Evolutionary conservation across 352 stramenopile genomes (phyloP).

Genomic region (Phytophthora pluvialis): DNA sequence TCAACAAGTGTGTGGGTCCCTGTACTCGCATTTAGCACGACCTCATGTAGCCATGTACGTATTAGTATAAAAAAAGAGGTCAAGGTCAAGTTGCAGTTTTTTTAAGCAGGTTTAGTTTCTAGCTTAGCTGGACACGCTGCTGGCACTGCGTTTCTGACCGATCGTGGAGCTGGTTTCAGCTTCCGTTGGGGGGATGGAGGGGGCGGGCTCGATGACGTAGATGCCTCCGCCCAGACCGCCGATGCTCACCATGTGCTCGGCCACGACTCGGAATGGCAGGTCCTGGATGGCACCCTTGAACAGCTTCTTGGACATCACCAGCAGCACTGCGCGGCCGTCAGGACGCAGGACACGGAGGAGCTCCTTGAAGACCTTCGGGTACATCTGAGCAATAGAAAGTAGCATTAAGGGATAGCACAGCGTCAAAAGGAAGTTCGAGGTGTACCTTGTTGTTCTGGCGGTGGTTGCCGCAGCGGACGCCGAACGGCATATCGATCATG

Average conservation of each 20-base stretch:
- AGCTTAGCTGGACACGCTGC: slow-evolving; percentile 17
- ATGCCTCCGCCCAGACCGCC: slow-evolving; percentile 65
- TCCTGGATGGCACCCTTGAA: slow-evolving; percentile 62
- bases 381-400: slow-evolving; percentile 49
- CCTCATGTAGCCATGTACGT: too few relatives aligned
- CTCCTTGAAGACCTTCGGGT: slow-evolving; percentile 80
- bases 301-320: slow-evolving; percentile 84
- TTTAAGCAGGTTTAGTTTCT: background rate
- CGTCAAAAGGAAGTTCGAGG: background rate
- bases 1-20: background rate
- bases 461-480: slow-evolving; percentile 74
- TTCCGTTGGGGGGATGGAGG: slow-evolving; percentile 12
- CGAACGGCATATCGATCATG: slow-evolving; percentile 84
- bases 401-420: background rate
- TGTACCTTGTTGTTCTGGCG: slow-evolving; percentile 70
- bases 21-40: too few relatives aligned
- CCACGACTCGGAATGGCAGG: slow-evolving; percentile 44
- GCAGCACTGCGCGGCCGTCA: slow-evolving; percentile 66
- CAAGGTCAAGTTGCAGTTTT: too few relatives aligned
- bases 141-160: slow-evolving; percentile 31
- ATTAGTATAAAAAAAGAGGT: too few relatives aligned
- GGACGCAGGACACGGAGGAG: slow-evolving; percentile 65
- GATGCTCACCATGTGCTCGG: slow-evolving; percentile 76
- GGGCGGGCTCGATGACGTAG: slow-evolving; percentile 57
- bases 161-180: slow-evolving; percentile 19